Base-by-base conservation (phyloP, 1,284 basidiomycete species). In the Sanghuangporus weigelae region DNA sequence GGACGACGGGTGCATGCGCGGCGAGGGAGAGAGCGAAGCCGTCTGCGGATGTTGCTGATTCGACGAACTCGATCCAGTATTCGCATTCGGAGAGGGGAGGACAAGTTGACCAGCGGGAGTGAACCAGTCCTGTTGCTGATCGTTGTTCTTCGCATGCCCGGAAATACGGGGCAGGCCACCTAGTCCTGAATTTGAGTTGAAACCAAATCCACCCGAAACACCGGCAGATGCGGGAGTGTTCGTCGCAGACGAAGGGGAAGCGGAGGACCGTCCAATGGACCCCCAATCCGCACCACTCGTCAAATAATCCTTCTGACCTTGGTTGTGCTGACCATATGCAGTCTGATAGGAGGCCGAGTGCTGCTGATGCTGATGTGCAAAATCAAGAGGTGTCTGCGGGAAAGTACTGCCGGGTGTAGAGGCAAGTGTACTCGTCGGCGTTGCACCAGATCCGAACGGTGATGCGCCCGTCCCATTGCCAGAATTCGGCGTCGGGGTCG, bases 91-190 rank as follows among this genome's bases (percentile, higher is more conserved):
- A 38, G 68, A 62, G 53, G 68, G 55, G 14, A 68, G 64, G 40
- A 59, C 68, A 69, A 66, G 71, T 66, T 60, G 69, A 59, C 60
- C 71, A 67, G 57, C 69, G 67, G 59, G 73, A 66, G 57, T 63
- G 71, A 66, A 64, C 58, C 54, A 57, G 46, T 64, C 58, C 19
- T 60, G 72, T 44, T 4, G 70, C 59, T 36, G 69, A 42, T 46
- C 57, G 72, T 2, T 63, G 59, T 57, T 83, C 53, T 81, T 72
- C 82, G 84, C 79, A 71, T 88, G 86, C 67, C 81, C 84, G 69
- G 86, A 82, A 71, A 89, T 87, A 72, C 87, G 87, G 72, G 83
- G 81, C 78, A 89, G 82, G 60, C 81, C 82, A 74, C 79, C 78
- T 73, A 82, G 80, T 67, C 82, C 76, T 57, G 81, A 77, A 74